These are phyloP conservation scores for Daldinia concentrica DNA, from an alignment of 495 filamentous ascomycete species.

Conservation along the genomic window DNA sequence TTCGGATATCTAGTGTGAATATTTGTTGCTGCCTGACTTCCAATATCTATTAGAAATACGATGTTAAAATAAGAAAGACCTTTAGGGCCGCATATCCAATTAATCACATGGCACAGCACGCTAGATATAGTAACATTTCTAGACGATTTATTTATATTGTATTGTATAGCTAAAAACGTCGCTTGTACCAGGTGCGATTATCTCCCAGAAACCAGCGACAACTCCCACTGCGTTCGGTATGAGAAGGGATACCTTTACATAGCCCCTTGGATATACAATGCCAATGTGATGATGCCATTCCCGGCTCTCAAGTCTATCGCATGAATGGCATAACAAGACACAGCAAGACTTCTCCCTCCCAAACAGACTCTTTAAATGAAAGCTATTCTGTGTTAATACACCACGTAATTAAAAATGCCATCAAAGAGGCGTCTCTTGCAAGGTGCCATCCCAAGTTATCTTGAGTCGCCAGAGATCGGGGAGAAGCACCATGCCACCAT, in stretches of 20 bases:
- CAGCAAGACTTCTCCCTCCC: constrained; percentile 6
- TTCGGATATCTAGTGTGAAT: not conserved
- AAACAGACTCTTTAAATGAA: constrained; percentile 11
- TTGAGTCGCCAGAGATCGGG: constrained; percentile 11
- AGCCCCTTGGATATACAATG: constrained; percentile 37
- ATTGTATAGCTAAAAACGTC: not conserved
- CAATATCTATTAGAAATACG: not conserved
- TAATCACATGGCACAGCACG: not conserved
- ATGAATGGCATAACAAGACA: constrained; percentile 23
- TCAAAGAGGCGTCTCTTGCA: not conserved
- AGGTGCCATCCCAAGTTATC: not conserved
- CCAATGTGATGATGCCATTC: constrained; percentile 17
- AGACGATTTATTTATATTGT: not conserved
- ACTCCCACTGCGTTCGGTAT: constrained; percentile 7
- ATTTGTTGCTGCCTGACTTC: constrained; percentile 15
- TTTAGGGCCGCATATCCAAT: not conserved
- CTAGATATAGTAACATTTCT: not conserved
- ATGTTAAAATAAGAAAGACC: not conserved
- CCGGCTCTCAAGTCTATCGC: constrained; percentile 25
- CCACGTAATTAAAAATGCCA: constrained; percentile 10
- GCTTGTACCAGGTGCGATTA: not conserved
- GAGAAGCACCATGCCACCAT: constrained; percentile 35
- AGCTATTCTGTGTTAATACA: constrained; percentile 28
- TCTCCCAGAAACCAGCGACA: constrained; percentile 5
- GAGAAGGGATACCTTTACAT: constrained; percentile 30